Evolutionary conservation across 139 green algal genomes (phyloP).

Genomic region (Chlorella sp.): DNA sequence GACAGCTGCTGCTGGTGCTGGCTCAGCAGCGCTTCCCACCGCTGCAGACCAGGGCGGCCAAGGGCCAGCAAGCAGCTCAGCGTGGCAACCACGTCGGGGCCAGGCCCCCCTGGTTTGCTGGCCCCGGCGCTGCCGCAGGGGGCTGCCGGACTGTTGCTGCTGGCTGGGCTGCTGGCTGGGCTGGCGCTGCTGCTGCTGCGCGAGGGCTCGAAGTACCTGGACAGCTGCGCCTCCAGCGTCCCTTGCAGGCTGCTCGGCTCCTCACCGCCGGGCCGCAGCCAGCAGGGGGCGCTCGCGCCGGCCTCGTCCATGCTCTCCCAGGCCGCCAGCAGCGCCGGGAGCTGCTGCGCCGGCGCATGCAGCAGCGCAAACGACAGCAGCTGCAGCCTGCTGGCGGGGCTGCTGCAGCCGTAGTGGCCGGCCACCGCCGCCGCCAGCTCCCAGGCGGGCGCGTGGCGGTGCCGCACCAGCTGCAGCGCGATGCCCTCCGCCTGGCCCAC

Average conservation of each 20-base stretch:
- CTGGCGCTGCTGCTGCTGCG: constrained; percentile 15
- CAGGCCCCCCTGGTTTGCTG: not conserved
- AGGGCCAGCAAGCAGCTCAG: constrained; percentile 25
- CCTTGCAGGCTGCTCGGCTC: too few relatives aligned
- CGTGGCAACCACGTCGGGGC: not conserved
- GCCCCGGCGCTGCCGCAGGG: not conserved
- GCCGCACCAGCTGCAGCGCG: not conserved
- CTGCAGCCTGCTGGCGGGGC: not conserved
- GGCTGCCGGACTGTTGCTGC: not conserved
- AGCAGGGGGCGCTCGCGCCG: too few relatives aligned
- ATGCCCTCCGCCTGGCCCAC: not conserved
- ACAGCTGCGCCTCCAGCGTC: too few relatives aligned
- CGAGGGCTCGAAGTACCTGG: too few relatives aligned
- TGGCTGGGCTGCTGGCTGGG: constrained; percentile 1
- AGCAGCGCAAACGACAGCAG: constrained; percentile 8
- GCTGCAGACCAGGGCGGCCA: not conserved
- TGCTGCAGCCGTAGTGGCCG: not conserved
- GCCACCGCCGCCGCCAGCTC: not conserved
- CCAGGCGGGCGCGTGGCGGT: constrained; percentile 12
- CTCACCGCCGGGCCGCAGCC: too few relatives aligned
- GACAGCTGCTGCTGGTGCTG: constrained; percentile 2
- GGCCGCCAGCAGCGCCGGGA: constrained; percentile 4
- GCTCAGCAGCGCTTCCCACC: constrained; percentile 8
- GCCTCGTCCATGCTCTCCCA: too few relatives aligned
- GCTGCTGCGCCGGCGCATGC: not conserved